Evolutionary conservation across 2,329 filamentous ascomycete genomes (phyloP), one percentile per base, ranked within the genome.

Genomic region (Xylariaceae sp.): DNA sequence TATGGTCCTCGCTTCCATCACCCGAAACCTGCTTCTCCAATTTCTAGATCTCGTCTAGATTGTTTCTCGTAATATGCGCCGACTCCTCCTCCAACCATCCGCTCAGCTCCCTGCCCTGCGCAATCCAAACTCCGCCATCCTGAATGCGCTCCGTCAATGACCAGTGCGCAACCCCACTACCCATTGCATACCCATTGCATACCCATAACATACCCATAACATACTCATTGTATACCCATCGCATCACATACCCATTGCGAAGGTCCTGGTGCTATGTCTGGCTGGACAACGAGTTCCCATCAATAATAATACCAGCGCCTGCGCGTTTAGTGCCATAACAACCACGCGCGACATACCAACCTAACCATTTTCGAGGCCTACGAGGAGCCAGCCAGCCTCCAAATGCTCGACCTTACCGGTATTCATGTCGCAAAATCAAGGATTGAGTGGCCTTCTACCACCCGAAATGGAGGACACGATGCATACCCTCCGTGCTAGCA

Each of bases 391-490:
- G 50, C 53, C 43, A 54, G 51, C 54, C 53, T 57, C 60, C 64
- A 59, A 61, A 68, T 69, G 67, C 62, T 59, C 60, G 57, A 48
- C 60, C 62, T 60, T 65, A 57, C 62, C 62, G 65, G 60, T 61
- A 63, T 65, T 65, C 60, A 71, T 71, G 70, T 69, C 69, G 69
- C 69, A 66, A 61, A 71, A 71, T 67, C 70, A 71, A 73, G 73
- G 71, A 68, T 74, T 76, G 72, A 76, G 70, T 66, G 71, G 74
- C 67, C 65, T 71, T 51, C 67, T 71, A 61, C 71, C 73, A 59
- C 68, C 70, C 62, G 72, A 72, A 62, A 78, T 78, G 75, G 75
- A 77, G 64, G 72, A 70, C 67, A 71, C 68, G 62, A 65, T 68
- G 57, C 70, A 69, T 65, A 68, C 68, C 61, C 66, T 70, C 59